Evolutionary conservation across 345 rosid species (phyloP).

Genomic region (Camelina hispida): DNA sequence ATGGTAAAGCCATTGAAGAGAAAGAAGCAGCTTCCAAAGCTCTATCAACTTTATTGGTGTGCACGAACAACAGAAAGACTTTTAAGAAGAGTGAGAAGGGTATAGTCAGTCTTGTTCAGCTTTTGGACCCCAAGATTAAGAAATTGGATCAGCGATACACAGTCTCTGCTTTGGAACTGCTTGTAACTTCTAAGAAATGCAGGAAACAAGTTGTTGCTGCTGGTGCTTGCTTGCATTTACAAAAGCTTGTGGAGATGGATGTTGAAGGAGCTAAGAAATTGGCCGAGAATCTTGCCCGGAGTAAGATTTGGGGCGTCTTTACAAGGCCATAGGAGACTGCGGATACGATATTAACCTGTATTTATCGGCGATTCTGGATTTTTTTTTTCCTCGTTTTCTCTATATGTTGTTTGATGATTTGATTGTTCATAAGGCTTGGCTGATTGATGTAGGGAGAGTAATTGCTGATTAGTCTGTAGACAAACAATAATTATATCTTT

Average conservation of each 20-base stretch:
- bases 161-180: conserved; percentile 58
- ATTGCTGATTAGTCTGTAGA: conserved; percentile 42
- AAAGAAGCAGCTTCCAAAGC: conserved; percentile 86
- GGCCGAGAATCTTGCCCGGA: conserved; percentile 62
- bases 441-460: conserved; percentile 47
- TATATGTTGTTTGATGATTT: conserved; percentile 36
- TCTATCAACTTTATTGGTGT: conserved; percentile 56
- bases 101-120: conserved; percentile 59
- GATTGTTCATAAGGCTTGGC: conserved; percentile 55
- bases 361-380: conserved; percentile 47
- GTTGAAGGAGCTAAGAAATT: conserved; percentile 87
- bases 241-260: conserved; percentile 76
- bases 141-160: conserved; percentile 70
- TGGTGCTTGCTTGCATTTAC: conserved; percentile 74
- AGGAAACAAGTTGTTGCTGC: conserved; percentile 78
- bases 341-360: conserved; percentile 35
- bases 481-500: conserved; percentile 30
- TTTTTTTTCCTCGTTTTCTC: not conserved
- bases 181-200: conserved; percentile 70
- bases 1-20: conserved; percentile 85
- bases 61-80: conserved; percentile 56
- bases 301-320: conserved; percentile 87
- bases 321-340: conserved; percentile 51
- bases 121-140: conserved; percentile 65
- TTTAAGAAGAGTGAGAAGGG: conserved; percentile 68